Base-by-base conservation (phyloP, 2,329 filamentous ascomycete genomes). In the Microsporum audouinii region DNA sequence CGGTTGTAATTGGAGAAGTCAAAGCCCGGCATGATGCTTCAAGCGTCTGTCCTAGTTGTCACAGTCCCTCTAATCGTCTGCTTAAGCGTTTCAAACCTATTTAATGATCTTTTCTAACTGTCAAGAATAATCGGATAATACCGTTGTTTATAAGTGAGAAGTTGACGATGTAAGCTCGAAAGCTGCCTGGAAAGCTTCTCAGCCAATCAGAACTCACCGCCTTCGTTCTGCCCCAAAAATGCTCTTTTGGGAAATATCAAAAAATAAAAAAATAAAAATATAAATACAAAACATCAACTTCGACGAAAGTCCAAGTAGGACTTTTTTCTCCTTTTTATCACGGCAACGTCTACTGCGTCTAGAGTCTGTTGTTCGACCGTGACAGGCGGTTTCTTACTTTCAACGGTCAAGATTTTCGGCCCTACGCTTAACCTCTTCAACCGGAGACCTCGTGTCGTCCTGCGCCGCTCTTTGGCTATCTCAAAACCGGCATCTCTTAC, bases 1-100 rank as follows among this genome's bases (percentile, higher is more conserved):
- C 94, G 90, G 84, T 96, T 96, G 85, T 97, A 94, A 83, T 99
- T 99, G 77, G 91, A 95, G 83, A 99, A 99, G 80, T 97, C 91
- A 83, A 96, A 96, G 79, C 91, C 91, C 71, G 89, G 87, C 94
- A 99, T 99, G 71, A 72, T 39, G 43, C 27, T 23, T 23, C 17
- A 23, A 23, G 17, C 17, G 17, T 23, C 17, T 23, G 17, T 23
- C 17, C 17, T 23, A 23, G 17, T 23, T 23, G 17, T 23, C 29
- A 27, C 29, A n/a, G 45, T 51, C 17, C 39, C n/a, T 43, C 39
- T 43, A 43, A n/a, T 17, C n/a, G 39, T 43, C 17, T 43, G 12
- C 14, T 23, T 23, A n/a, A 43, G 39, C 14, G 39, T 5, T 43
- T 43, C 3, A 2, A n/a, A n/a, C 14, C 17, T 23, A 23, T 23